Base-by-base conservation (phyloP, 2,329 filamentous ascomycete genomes). In the Alternaria consortialis region DNA sequence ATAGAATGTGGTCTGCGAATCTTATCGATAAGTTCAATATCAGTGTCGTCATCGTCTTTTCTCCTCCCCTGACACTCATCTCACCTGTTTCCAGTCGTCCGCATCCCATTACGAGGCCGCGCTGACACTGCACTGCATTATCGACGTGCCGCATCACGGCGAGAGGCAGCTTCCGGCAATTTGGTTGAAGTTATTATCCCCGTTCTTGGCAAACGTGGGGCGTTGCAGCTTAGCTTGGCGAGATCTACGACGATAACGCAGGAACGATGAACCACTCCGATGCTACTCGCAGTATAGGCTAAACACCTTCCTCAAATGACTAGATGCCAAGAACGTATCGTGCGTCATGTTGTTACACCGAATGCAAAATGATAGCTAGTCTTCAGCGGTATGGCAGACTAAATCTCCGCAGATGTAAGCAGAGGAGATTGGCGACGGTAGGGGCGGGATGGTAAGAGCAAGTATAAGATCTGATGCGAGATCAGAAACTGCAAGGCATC, bases 151-250 rank as follows among this genome's bases (percentile, higher is more conserved):
- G 20, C 20, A 20, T 39, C 37, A 20, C n/a, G 9, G 0, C n/a
- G 37, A 13, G 5, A 12, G 4, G n/a, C 20, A 39, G 37, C n/a
- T 39, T 39, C 37, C 37, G n/a, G 20, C 37, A 20, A 39, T 20
- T 8, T 39, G 37, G 37, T 40, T 27, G 27, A 23, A 43, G 17
- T 34, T 15, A 11, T n/a, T 32, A 3, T 15, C 31, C 44, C 46
- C 46, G 46, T 31, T 48, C 46, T 48, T 25, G 31, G 46, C 46
- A 48, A 36, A n/a, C 8, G 46, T 48, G 46, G 31, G 46, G 31
- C 31, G 2, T 34, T 9, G 31, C 46, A 48, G 7, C 46, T 2
- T 48, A 48, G 46, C 46, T 48, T 36, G 13, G 31, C 31, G 4
- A 31, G 25, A n/a, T 7, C n/a, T 12, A n/a, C 31, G 13, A n/a